Evolutionary conservation across 371 early-diverging fungal genomes (phyloP), one percentile per base, ranked within the genome.

Genomic region (Nosema muscidifuracis): DNA sequence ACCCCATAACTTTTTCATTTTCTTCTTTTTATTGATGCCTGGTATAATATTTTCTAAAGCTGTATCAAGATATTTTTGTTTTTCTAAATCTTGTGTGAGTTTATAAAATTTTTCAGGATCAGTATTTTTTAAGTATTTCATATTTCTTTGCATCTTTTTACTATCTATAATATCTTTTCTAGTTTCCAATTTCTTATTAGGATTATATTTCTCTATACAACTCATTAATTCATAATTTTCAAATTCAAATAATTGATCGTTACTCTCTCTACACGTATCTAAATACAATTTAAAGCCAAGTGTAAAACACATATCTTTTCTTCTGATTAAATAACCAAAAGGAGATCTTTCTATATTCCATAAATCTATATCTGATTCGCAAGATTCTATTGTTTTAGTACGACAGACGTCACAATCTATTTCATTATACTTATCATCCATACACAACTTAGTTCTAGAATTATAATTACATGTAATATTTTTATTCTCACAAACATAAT

Each of bases 181-280:
- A 1, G 40, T 70, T 38, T 40, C 26, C 0, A 50, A 51, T 24
- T 47, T 44, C 18, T 28, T 57, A 10, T 61, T 28, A 47, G 28
- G 13, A 33, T 61, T 62, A 20, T 61, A 60, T n/a, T 36, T 40
- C 7, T 57, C 43, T 34, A 70, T 1, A 43, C 63, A 70, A 31
- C 47, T 47, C 53, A 61, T 51, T 13, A 70, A n/a, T 33, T 43
- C 67, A 55, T 57, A 57, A 30, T 62, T 62, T 38, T 70, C 53
- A 61, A 70, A 70, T 6, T 22, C 33, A 61, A 61, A 60, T 20
- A 70, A 18, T 40, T 70, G 71, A n/a, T 38, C n/a, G 26, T 62
- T 70, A 13, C 24, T 47, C 1, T 42, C 63, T 22, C 44, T 47
- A 36, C 71, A 70, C 13, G 22, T 40, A 10, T 47, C 33, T 33